phyloP scores from a whole-genome alignment of 176 grass and related monocot genomes.

The Lolium rigidum region DNA sequence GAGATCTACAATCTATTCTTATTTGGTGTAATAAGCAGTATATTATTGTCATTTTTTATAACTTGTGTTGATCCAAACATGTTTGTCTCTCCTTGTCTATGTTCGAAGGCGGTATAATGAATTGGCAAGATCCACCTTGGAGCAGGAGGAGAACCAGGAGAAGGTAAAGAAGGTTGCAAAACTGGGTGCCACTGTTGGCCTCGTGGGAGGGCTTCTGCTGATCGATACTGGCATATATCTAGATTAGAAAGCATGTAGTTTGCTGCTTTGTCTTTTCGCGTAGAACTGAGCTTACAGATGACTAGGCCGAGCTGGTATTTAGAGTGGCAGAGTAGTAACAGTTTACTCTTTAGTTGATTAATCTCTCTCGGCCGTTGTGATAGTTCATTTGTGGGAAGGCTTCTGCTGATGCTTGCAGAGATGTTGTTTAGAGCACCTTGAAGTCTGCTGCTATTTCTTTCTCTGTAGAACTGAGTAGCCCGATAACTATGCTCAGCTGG shows the following conservation, averaged over 20 bases:
- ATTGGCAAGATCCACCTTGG: not conserved
- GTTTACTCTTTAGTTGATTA: not conserved
- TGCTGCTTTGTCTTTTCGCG: not conserved
- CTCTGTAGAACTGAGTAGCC: not conserved
- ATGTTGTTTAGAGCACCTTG: not conserved
- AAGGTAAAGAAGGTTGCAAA: not conserved
- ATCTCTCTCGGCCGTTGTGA: not conserved
- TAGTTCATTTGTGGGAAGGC: not conserved
- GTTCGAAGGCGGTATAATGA: not conserved
- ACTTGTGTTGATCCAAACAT: conserved; percentile 2
- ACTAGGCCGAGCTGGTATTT: not conserved
- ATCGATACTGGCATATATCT: conserved; percentile 13
- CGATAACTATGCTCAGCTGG: not conserved
- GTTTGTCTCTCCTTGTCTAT: not conserved
- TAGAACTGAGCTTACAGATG: conserved; percentile 7
- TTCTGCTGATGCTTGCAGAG: not conserved
- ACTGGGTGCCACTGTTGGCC: not conserved
- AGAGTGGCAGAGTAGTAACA: not conserved
- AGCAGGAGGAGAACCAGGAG: not conserved
- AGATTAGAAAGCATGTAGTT: not conserved
- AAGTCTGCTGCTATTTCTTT: not conserved
- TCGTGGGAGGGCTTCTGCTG: conserved; percentile 8
- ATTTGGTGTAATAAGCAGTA: conserved; percentile 9
- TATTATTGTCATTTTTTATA: not conserved
- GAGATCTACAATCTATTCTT: not conserved